phyloP scores from a whole-genome alignment of 257 asterid genomes.

The Marsdenia floribunda region DNA sequence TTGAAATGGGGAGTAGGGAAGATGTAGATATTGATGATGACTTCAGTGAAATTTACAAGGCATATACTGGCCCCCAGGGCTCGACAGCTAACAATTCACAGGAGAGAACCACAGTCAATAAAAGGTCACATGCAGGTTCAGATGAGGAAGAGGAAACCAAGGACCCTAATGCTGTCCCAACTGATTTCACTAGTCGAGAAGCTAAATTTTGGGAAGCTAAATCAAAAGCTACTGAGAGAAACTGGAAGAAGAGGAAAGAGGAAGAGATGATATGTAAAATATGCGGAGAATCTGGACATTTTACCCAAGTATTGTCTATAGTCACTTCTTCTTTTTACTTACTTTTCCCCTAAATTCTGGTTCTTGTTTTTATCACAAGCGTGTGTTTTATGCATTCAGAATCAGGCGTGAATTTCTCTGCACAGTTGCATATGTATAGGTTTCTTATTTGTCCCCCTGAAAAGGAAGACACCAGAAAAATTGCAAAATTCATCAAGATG shows the following conservation, averaged over 20 bases:
- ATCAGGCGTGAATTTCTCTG: neutral
- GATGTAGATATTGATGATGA: slow-evolving; percentile 74
- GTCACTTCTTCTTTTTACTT: neutral
- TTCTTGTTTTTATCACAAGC: neutral
- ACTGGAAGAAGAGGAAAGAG: slow-evolving; percentile 98
- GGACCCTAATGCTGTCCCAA: slow-evolving; percentile 97
- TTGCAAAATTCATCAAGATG: neutral
- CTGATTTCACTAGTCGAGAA: slow-evolving; percentile 98
- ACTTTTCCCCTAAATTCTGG: slow-evolving; percentile 2
- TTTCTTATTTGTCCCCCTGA: neutral
- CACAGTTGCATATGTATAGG: neutral
- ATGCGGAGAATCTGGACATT: slow-evolving; percentile 98
- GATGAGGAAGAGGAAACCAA: slow-evolving; percentile 80
- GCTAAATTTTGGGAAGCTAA: slow-evolving; percentile 99
- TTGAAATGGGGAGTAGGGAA: slow-evolving; percentile 60
- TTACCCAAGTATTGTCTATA: slow-evolving; percentile 68
- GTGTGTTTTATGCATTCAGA: neutral
- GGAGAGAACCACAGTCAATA: slow-evolving; percentile 43
- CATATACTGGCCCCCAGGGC: slow-evolving; percentile 76
- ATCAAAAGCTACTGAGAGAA: slow-evolving; percentile 97
- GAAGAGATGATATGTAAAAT: slow-evolving; percentile 95
- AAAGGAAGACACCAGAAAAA: neutral
- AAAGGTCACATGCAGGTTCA: slow-evolving; percentile 67
- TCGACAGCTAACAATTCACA: slow-evolving; percentile 42
- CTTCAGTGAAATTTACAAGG: slow-evolving; percentile 87